These are phyloP conservation scores for Fusarium oligoseptatum DNA, from an alignment of 2,329 filamentous ascomycete species.

Conservation along the genomic window DNA sequence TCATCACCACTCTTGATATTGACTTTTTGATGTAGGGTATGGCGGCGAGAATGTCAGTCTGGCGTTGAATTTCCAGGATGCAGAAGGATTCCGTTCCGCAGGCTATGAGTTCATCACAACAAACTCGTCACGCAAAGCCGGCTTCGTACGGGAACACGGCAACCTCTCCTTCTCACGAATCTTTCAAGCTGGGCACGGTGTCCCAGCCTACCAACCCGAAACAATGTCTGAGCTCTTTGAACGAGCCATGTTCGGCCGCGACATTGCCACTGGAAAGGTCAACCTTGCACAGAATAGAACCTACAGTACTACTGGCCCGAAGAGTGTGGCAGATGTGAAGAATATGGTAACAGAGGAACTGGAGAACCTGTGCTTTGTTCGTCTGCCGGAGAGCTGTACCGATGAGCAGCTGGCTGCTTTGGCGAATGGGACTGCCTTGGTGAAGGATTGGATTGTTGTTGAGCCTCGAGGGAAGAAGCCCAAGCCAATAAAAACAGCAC, in stretches of 20 bases:
- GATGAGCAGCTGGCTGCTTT: slow-evolving; percentile 39
- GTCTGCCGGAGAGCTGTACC: slow-evolving; percentile 59
- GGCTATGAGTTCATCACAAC: slow-evolving; percentile 78
- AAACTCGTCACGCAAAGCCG: slow-evolving; percentile 74
- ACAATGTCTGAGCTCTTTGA: slow-evolving; percentile 68
- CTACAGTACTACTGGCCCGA: slow-evolving; percentile 55
- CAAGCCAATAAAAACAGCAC: background rate
- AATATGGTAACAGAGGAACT: slow-evolving; percentile 61
- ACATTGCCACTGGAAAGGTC: slow-evolving; percentile 66
- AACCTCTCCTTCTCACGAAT: slow-evolving; percentile 76
- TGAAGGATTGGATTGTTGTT: slow-evolving; percentile 36
- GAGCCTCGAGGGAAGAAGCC: slow-evolving; percentile 23
- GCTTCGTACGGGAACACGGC: slow-evolving; percentile 80
- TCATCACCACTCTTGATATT: background rate
- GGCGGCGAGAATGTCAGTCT: slow-evolving; percentile 73
- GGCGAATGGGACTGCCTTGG: slow-evolving; percentile 31
- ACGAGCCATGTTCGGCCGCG: slow-evolving; percentile 65
- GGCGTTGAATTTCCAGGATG: slow-evolving; percentile 69
- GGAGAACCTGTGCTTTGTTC: slow-evolving; percentile 69
- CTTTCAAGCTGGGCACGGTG: slow-evolving; percentile 73
- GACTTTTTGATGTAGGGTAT: slow-evolving; percentile 26
- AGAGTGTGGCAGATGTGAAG: slow-evolving; percentile 64
- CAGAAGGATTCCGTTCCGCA: slow-evolving; percentile 68
- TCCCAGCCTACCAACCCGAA: slow-evolving; percentile 69
- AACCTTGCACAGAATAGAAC: slow-evolving; percentile 54